Conservation (phyloP, 2,329 filamentous ascomycete species). For the Colletotrichum lentis region DNA sequence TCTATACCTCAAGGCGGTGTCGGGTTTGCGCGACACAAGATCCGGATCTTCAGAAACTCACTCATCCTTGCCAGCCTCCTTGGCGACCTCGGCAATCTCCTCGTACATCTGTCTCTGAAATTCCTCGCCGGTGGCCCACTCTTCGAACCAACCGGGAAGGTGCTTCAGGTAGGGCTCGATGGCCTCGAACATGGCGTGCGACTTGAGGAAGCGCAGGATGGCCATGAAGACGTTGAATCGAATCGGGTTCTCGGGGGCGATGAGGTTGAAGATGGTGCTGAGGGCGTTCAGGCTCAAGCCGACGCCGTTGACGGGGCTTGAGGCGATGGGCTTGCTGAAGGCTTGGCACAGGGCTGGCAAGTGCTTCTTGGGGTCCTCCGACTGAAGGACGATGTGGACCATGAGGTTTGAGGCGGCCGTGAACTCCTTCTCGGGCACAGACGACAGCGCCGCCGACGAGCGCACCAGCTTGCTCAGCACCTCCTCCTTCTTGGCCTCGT, state of each 20-base stretch:
- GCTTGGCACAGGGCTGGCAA: conserved; percentile 89
- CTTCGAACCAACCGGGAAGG: conserved; percentile 80
- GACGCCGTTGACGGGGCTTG: conserved; percentile 84
- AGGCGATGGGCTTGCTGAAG: conserved; percentile 84
- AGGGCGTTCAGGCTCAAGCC: conserved; percentile 89
- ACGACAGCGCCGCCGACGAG: conserved; percentile 79
- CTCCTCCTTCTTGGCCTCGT: conserved; percentile 75
- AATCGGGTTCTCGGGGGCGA: conserved; percentile 77
- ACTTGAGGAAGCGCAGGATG: conserved; percentile 83
- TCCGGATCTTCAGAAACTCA: conserved; percentile 55
- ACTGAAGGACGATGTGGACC: conserved; percentile 89
- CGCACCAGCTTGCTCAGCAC: conserved; percentile 88
- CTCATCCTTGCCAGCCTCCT: conserved; percentile 79
- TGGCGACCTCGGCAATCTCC: conserved; percentile 81
- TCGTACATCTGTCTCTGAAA: conserved; percentile 86
- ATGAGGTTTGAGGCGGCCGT: conserved; percentile 96
- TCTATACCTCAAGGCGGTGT: not conserved
- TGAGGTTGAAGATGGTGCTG: conserved; percentile 95
- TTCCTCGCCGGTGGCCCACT: conserved; percentile 84
- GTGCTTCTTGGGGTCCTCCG: conserved; percentile 83
- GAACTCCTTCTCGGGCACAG: conserved; percentile 94
- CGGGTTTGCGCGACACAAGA: not conserved
- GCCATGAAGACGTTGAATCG: conserved; percentile 91
- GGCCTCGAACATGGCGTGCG: conserved; percentile 79
- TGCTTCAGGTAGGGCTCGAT: conserved; percentile 84